Evolutionary conservation across 108 stramenopile genomes (phyloP).

Genomic region (Cyclotella atomus): DNA sequence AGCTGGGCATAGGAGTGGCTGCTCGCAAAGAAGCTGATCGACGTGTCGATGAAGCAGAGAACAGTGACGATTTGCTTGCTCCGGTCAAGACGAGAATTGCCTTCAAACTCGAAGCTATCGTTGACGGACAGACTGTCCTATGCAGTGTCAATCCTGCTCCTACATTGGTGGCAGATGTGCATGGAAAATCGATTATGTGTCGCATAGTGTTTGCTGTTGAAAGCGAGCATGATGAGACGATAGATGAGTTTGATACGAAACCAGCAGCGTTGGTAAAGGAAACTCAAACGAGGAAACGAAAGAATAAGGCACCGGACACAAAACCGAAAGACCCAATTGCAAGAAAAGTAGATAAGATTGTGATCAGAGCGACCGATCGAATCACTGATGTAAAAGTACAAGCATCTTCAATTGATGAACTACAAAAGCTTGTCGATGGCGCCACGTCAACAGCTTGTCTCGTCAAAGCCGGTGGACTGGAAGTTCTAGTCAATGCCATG

Average conservation of each 20-base stretch:
- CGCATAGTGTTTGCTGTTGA: constrained; percentile 3
- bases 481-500: constrained; percentile 25
- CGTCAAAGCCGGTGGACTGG: constrained; percentile 9
- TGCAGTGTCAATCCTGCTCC: constrained; percentile 13
- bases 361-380: background rate
- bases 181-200: constrained; percentile 12
- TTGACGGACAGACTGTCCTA: constrained; percentile 10
- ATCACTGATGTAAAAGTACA: constrained; percentile 8
- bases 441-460: background rate
- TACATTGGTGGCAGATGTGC: constrained; percentile 9
- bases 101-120: constrained; percentile 26
- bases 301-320: background rate
- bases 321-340: background rate
- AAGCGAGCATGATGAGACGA: too few species aligned
- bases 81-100: background rate
- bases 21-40: background rate
- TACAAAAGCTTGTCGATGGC: constrained; percentile 20
- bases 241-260: background rate
- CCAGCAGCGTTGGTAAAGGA: background rate
- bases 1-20: background rate
- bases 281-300: background rate
- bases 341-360: constrained; percentile 15
- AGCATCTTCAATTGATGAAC: background rate
- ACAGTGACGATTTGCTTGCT: background rate
- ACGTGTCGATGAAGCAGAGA: background rate